Conservation (phyloP, 2,329 filamentous ascomycete genomes). For the Peltaster fructicola region DNA sequence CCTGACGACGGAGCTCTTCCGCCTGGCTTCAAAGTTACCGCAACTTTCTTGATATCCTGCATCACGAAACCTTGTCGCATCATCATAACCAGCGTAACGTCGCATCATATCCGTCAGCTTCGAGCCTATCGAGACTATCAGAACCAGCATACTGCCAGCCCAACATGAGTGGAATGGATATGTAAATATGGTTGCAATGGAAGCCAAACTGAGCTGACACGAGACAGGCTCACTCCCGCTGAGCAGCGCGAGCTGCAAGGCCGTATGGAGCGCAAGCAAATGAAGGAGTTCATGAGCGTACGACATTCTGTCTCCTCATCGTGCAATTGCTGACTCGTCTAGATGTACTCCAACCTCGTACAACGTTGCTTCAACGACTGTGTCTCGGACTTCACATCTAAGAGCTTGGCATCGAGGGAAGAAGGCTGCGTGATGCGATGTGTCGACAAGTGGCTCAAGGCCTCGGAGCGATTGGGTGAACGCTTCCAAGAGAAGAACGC, state of each 20-base stretch:
- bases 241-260: slow-evolving; percentile 87
- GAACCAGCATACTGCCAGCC: too few relatives aligned
- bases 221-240: slow-evolving; percentile 45
- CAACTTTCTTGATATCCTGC: too few relatives aligned
- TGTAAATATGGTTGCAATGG: slow-evolving; percentile 7
- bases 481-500: slow-evolving; percentile 67
- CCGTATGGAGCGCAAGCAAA: slow-evolving; percentile 94
- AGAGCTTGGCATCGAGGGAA: slow-evolving; percentile 75
- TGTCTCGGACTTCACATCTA: slow-evolving; percentile 96
- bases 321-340: slow-evolving; percentile 1
- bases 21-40: too few relatives aligned
- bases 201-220: slow-evolving; percentile 5
- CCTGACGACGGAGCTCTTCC: too few relatives aligned
- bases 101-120: too few relatives aligned
- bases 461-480: slow-evolving; percentile 74
- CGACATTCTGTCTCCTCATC: slow-evolving; percentile 17
- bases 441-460: slow-evolving; percentile 91
- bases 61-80: too few relatives aligned
- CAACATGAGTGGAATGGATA: slow-evolving; percentile 17
- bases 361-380: slow-evolving; percentile 92
- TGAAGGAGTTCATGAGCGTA: slow-evolving; percentile 98
- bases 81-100: too few relatives aligned
- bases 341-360: slow-evolving; percentile 59
- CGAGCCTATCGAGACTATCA: too few relatives aligned
- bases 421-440: slow-evolving; percentile 85